phyloP scores from a whole-genome alignment of 2,329 filamentous ascomycete genomes.

The Talaromyces atroroseus region DNA sequence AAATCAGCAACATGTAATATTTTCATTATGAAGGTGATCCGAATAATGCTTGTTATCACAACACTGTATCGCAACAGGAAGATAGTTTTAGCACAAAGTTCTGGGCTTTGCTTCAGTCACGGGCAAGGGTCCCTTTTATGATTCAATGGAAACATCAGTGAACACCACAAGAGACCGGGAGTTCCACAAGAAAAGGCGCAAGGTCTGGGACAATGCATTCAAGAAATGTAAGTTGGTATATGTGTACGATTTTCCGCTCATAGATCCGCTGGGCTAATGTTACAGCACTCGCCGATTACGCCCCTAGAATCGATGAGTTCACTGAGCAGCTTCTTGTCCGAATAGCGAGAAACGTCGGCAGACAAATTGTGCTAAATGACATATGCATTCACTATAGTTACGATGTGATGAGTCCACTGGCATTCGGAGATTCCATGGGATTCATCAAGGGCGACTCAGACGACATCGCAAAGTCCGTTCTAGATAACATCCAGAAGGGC shows the following conservation, averaged over 20 bases:
- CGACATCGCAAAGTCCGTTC: not conserved
- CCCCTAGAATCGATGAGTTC: not conserved
- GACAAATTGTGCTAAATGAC: not conserved
- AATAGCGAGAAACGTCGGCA: not conserved
- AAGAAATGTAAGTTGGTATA: not conserved
- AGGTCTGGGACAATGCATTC: conserved; percentile 10
- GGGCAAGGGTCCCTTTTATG: not conserved
- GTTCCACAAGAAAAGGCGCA: conserved; percentile 1
- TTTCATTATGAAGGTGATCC: conserved; percentile 1
- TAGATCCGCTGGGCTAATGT: not conserved
- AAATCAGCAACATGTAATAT: not conserved
- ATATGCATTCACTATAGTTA: conserved; percentile 4
- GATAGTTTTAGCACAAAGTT: not conserved
- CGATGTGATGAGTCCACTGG: conserved; percentile 1
- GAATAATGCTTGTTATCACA: not conserved
- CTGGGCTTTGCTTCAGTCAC: not conserved
- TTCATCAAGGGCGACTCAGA: conserved; percentile 2
- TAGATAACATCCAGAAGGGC: conserved; percentile 3
- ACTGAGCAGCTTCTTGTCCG: not conserved
- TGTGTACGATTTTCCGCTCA: not conserved
- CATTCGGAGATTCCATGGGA: not conserved
- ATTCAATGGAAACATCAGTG: not conserved
- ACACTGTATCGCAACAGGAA: not conserved
- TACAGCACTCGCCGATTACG: conserved; percentile 2
- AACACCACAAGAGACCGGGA: conserved; percentile 4